Percentiles rank a stretch among this genome's conserved stretches.
phyloP scores from a whole-genome alignment of 1,284 basidiomycete species.

The Cutaneotrichosporon sp. region DNA sequence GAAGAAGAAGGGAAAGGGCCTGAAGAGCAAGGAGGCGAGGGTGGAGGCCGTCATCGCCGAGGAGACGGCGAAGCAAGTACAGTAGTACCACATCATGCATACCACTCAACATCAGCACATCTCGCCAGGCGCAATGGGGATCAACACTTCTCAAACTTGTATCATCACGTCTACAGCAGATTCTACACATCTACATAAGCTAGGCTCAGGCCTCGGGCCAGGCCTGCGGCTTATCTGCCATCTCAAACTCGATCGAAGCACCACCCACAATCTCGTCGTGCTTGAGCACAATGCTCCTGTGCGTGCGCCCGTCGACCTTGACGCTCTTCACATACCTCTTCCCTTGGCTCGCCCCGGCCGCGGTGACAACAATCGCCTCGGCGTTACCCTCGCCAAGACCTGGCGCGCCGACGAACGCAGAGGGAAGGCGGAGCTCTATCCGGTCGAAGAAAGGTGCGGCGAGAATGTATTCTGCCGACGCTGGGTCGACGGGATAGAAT shows the following conservation, averaged over 20 bases:
- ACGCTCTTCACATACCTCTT: constrained; percentile 60
- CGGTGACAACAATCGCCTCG: constrained; percentile 46
- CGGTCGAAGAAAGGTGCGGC: constrained; percentile 89
- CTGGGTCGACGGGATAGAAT: constrained; percentile 80
- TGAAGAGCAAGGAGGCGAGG: no score
- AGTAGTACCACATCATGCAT: no score
- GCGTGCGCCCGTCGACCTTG: constrained; percentile 53
- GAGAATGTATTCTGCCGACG: constrained; percentile 63
- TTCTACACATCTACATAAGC: no score
- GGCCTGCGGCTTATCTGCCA: constrained; percentile 55
- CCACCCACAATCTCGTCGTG: constrained; percentile 57
- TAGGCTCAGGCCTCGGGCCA: no score
- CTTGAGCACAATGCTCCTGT: constrained; percentile 55
- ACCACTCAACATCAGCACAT: no score
- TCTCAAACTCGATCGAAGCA: constrained; percentile 60
- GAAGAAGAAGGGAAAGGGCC: no score
- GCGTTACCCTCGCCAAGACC: neutral
- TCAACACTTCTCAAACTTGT: no score
- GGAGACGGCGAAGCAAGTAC: no score
- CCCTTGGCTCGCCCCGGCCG: constrained; percentile 54
- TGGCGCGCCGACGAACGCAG: constrained; percentile 24
- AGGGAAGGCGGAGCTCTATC: constrained; percentile 67
- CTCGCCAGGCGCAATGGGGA: no score
- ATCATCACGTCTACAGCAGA: no score
- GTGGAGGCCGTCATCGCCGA: no score